These are phyloP conservation scores for Suillus decipiens DNA, from an alignment of 768 basidiomycete species.

Conservation along the genomic window DNA sequence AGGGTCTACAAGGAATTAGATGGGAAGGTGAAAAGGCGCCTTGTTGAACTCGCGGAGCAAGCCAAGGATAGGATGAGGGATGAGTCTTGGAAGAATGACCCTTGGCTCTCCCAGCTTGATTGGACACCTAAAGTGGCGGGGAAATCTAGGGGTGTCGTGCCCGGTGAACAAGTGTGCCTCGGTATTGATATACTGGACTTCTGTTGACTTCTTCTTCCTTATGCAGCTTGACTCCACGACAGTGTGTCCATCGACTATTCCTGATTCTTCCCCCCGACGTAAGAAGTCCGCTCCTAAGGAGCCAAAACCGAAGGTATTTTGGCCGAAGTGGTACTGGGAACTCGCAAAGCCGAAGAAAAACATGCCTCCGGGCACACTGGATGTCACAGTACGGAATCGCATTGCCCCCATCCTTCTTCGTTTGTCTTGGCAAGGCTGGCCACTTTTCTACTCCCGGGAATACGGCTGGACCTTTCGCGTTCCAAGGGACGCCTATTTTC, in stretches of 20 bases:
- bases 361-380: conserved; percentile 68
- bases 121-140: conserved; percentile 88
- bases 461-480: conserved; percentile 94
- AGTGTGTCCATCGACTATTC: conserved; percentile 7
- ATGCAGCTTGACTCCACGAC: conserved; percentile 60
- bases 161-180: conserved; percentile 30
- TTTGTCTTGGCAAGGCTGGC: conserved; percentile 85
- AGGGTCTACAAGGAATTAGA: conserved; percentile 70
- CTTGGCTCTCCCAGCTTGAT: conserved; percentile 89
- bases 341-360: conserved; percentile 73
- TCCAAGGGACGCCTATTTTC: conserved; percentile 45
- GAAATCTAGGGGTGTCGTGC: conserved; percentile 62
- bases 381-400: conserved; percentile 82
- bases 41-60: conserved; percentile 70
- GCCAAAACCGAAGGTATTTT: conserved; percentile 52
- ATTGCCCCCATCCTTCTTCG: conserved; percentile 83
- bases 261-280: conserved; percentile 18
- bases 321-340: conserved; percentile 99
- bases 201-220: conserved; percentile 9
- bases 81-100: conserved; percentile 66
- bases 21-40: conserved; percentile 53
- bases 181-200: not conserved
- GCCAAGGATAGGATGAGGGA: conserved; percentile 49
- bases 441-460: conserved; percentile 81
- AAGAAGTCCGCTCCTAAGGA: conserved; percentile 33